phyloP scores from a whole-genome alignment of 768 basidiomycete species.

The Lactifluus hygrophoroides region DNA sequence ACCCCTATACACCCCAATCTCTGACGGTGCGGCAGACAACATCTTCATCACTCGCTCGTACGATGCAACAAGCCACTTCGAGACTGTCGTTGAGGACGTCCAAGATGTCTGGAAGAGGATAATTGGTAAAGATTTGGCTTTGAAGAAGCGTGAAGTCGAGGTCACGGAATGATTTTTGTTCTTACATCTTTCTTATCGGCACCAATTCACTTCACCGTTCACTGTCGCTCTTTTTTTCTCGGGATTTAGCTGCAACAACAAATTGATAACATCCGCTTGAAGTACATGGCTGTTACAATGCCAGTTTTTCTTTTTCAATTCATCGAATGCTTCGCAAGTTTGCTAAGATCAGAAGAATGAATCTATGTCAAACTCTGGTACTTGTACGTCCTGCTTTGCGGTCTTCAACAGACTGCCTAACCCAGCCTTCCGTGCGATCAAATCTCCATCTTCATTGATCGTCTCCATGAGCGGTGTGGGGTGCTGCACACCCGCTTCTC shows the following conservation, averaged over 20 bases:
- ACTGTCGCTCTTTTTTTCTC: neutral
- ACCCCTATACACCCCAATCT: conserved; percentile 83
- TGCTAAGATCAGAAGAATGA: conserved; percentile 49
- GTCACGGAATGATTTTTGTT: conserved; percentile 37
- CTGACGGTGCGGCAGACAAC: conserved; percentile 72
- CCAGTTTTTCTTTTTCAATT: neutral
- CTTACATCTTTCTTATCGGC: neutral
- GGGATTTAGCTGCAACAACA: conserved; percentile 10
- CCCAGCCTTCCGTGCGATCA: conserved; percentile 58
- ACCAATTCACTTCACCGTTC: neutral
- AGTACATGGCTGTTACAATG: neutral
- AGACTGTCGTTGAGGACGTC: conserved; percentile 97
- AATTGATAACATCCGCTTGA: conserved; percentile 13
- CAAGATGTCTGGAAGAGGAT: conserved; percentile 93
- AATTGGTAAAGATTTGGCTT: conserved; percentile 62
- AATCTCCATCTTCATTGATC: conserved; percentile 47
- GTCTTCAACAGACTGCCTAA: conserved; percentile 82
- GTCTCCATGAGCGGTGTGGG: conserved; percentile 22
- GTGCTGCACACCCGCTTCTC: conserved; percentile 13
- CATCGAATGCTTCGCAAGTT: neutral
- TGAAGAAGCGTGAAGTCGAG: conserved; percentile 81
- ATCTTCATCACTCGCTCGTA: conserved; percentile 98
- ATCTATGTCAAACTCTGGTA: conserved; percentile 84
- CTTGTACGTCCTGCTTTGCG: conserved; percentile 80
- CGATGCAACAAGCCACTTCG: conserved; percentile 98